Evolutionary conservation across 2,329 filamentous ascomycete genomes (phyloP), one percentile per base, ranked within the genome.

Genomic region (Phialophora macrospora): DNA sequence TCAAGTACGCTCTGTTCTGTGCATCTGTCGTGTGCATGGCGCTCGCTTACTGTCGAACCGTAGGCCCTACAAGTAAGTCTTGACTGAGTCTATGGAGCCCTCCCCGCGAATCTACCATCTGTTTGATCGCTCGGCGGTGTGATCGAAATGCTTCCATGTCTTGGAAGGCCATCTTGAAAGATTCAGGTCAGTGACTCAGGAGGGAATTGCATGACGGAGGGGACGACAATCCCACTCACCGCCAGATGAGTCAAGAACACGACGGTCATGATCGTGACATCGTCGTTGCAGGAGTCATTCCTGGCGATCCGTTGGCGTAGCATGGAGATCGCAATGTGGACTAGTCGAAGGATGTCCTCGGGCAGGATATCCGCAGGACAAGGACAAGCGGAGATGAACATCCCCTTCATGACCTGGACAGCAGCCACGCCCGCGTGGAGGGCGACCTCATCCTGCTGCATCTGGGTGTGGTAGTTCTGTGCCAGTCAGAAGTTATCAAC

Each of bases 241-340:
- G 60, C 48, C 24, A 62, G 60, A 55, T 62, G 60, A 26, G 34
- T 22, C 32, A 62, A 30, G 48, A 62, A 55, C 12, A 46, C 22
- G 20, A 44, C 49, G 1, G 12, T 26, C n/a, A 58, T 58, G 38
- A 58, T 58, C 12, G 34, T 58, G n/a, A 44, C 55, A 17, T 58
- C 38, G n/a, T 58, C 55, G 14, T 58, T 48, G n/a, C 32, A 44
- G n/a, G 5, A n/a, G 17, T 58, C 20, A 22, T 48, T 26, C 32
- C 38, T 58, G 12, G 55, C 55, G n/a, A 58, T 58, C 20, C 55
- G n/a, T 14, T 17, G 4, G 5, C 55, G 55, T 17, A 58, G 20
- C 28, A 26, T 58, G 9, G 32, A 58, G 20, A 58, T 58, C n/a
- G 55, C 55, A 22, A 48, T 46, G 4, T 58, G 55, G 5, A 58